phyloP scores from a whole-genome alignment of 75 land plant species.

The Cupressus sempervirens region DNA sequence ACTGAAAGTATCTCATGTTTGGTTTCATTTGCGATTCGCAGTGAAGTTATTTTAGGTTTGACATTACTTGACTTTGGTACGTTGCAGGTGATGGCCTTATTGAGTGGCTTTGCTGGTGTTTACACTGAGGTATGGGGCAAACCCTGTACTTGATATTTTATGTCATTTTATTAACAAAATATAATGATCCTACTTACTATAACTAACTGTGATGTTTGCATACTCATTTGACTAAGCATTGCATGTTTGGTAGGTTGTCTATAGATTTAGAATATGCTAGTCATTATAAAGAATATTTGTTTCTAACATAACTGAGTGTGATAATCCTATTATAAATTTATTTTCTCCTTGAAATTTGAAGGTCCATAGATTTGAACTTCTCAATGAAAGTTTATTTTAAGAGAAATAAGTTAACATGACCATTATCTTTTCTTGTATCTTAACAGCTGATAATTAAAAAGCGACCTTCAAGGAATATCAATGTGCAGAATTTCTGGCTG shows the following conservation, averaged over 20 bases:
- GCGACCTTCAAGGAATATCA: conserved; percentile 79
- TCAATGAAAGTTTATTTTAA: no score
- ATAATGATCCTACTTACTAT: background rate
- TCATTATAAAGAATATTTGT: no score
- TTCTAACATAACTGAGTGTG: no score
- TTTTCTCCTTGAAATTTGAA: no score
- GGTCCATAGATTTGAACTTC: no score
- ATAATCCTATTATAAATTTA: no score
- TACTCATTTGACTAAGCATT: no score
- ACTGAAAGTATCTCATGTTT: background rate
- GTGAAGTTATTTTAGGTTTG: background rate
- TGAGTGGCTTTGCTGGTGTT: conserved; percentile 94
- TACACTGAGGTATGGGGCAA: conserved; percentile 44
- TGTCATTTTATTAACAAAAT: background rate
- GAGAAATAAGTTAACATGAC: no score
- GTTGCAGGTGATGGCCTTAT: conserved; percentile 79
- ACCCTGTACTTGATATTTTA: background rate
- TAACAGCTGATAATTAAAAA: conserved; percentile 80
- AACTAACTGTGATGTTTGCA: background rate
- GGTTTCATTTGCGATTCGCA: background rate
- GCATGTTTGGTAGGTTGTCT: no score
- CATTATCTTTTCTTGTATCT: no score
- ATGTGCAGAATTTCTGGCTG: conserved; percentile 93
- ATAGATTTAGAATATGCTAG: no score
- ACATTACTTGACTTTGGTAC: background rate